Base-by-base conservation (phyloP, 148 eudicot genomes). In the Gaultheria prostrata region DNA sequence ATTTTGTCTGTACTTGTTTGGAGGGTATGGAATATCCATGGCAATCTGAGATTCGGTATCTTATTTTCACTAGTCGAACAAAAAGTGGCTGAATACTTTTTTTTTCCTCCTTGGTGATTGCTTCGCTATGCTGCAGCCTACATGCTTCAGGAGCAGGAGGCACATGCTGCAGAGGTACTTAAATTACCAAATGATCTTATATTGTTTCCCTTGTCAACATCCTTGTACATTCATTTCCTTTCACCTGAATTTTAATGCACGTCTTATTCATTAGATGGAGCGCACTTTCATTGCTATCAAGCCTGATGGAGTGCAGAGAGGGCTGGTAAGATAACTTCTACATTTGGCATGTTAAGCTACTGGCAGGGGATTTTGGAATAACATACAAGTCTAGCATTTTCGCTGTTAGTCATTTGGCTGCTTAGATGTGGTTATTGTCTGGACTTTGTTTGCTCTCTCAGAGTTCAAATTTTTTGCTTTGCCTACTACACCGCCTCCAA, bases 281-380 rank as follows among this genome's bases (percentile, higher is more conserved):
- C 93, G 98, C 84, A 92, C 95, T 89, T 97, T 97, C 86, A 95
- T 97, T 85, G 98, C 98, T 84, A 97, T 97, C 93, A 97, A 97
- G 87, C 99, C 98, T 20, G 99, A 97, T 89, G 98, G 99, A 85
- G 99, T 95, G 20, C 99, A 97, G 80, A 93, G 99, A 92, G 99
- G 98, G 65, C 89, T 92, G 94, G 99, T 97, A 92, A n/a, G 80
- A 57, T 50, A 43, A 6, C 61, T 61, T 26, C 12, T 74, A 8
- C 33, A 65, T 28, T 67, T 79, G 49, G 50, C 54, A 48, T 32
- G 26, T 12, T 54, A n/a, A 43, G 48, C 8, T 81, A 74, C 8
- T 21, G 11, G 1, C 4, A 63, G 50, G 76, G 39, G 15, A 9
- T 49, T 45, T 69, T 35, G n/a, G 63, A 63, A 30, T 46, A 17